Evolutionary conservation across 768 basidiomycete species (phyloP), one percentile per base, ranked within the genome.

Genomic region (Leucosporidium creatinivorum): DNA sequence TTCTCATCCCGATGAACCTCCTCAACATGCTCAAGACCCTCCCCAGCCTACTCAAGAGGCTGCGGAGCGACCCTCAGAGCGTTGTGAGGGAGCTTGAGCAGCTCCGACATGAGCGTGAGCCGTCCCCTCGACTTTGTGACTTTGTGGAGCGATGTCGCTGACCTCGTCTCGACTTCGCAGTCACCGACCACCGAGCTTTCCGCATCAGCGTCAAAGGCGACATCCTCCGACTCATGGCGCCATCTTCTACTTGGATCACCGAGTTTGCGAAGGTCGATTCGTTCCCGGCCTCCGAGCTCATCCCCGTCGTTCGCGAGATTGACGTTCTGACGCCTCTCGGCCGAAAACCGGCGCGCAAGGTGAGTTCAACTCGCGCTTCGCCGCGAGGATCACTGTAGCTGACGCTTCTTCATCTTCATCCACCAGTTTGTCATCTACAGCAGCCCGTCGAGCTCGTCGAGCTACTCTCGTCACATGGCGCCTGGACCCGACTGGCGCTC

Each of bases 401-500:
- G 39, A 25, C 36, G 60, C 66, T 62, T 55, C 49, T 31, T 47
- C 47, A 19, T 44, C 28, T 44, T 26, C 15, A n/a, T 51, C 61
- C 73, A 25, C 73, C 65, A 92, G 89, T 89, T 88, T 30, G 82
- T 91, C 39, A 83, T 98, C 28, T 87, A 93, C 78, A 87, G 89
- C 68, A 83, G 97, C 65, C 88, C 93, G 1, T 91, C 91, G 8
- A 94, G 96, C 69, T 96, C 98, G 79, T 94, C 91, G 74, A 88
- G 89, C 3, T 98, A 86, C 77, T 88, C 85, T n/a, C 84, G 81
- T 12, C 87, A 92, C 75, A 86, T 85, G 10, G 83, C 89, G 0
- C 89, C 87, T 76, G 86, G 87, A 31, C 86, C 93, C 48, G 81
- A 82, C 31, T 93, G 88, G 48, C 57, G 65, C 17, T 87, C 93